These are phyloP conservation scores for Penicillium olsonii DNA, from an alignment of 2,329 filamentous ascomycete species.

Conservation along the genomic window DNA sequence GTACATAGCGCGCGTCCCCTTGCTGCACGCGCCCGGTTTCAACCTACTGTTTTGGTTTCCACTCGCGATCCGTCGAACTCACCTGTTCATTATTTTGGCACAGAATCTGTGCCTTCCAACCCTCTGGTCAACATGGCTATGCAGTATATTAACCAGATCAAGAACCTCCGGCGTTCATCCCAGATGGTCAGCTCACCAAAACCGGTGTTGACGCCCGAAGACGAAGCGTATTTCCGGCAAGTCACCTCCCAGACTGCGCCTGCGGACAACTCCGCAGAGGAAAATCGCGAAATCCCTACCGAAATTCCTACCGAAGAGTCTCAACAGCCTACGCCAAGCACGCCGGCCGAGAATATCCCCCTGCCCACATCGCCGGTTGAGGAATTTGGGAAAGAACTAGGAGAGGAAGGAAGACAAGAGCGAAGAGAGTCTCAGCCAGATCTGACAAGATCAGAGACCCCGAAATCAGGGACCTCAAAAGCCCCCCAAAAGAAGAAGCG, in stretches of 20 bases:
- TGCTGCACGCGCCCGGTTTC: conserved; percentile 16
- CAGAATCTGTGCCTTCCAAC: background rate
- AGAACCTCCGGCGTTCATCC: conserved; percentile 39
- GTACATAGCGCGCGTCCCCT: conserved; percentile 15
- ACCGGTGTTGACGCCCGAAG: conserved; percentile 60
- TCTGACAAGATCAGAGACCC: conserved; percentile 17
- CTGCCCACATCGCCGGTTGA: conserved; percentile 53
- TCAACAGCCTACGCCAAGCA: conserved; percentile 32
- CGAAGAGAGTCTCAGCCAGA: conserved; percentile 23
- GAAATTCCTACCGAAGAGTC: background rate
- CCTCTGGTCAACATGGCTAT: conserved; percentile 25
- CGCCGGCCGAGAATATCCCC: conserved; percentile 50
- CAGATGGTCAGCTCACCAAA: conserved; percentile 33
- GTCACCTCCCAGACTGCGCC: conserved; percentile 50
- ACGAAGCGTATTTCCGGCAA: conserved; percentile 58
- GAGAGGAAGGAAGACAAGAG: conserved; percentile 37
- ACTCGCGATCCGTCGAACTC: background rate
- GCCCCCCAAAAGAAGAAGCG: conserved; percentile 33
- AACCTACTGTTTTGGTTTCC: conserved; percentile 3
- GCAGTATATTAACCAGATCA: conserved; percentile 48
- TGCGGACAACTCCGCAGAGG: background rate
- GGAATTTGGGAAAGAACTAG: conserved; percentile 37
- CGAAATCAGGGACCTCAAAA: conserved; percentile 20
- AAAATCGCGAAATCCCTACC: conserved; percentile 1
- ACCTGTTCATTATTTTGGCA: background rate